Evolutionary conservation across 2,329 filamentous ascomycete species (phyloP), one percentile per base, ranked within the genome.

Genomic region (Talaromyces verruculosus): DNA sequence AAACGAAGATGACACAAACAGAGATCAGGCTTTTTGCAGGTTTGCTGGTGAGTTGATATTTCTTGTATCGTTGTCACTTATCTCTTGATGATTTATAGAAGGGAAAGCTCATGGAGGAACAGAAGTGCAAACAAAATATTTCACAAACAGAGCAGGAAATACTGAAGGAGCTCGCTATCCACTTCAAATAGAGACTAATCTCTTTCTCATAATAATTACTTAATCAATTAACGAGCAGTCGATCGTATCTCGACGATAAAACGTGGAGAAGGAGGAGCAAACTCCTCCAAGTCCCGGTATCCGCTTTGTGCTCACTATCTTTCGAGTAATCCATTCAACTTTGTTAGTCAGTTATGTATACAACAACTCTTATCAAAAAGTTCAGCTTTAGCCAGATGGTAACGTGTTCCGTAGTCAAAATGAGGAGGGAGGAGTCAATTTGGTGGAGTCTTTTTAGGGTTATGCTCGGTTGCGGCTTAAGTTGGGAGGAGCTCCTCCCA

Each of bases 401-500:
- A 8, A 28, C 2, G 19, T 22, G 45, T 8, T 17, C 30, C 22
- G 11, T 28, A 51, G 13, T 51, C 15, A 30, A 4, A 51, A 8
- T 11, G 47, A 51, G 22, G 47, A 25, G 47, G 45, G 45, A 49
- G 45, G 22, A 25, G 45, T 6, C 22, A 28, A 15, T 49, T 17
- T 49, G 45, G 13, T 15, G 22, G 22, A 49, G 22, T 6, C 11
- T 49, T 28, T 28, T 49, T 47, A 51, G 47, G 47, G 47, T 51
- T 51, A 30, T 30, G 43, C 10, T 7, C 41, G 17, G 41, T 6
- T 19, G 5, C 25, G 47, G 47, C 13, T 17, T 51, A 51, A 1
- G 61, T 60, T 51, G 66, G 69, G 70, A 70, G 69, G 70, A 71
- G 70, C 69, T 70, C 69, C 69, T 71, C 69, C 66, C 63, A 62